Evolutionary conservation across 2,329 filamentous ascomycete species (phyloP).

Genomic region (Fusarium napiforme): DNA sequence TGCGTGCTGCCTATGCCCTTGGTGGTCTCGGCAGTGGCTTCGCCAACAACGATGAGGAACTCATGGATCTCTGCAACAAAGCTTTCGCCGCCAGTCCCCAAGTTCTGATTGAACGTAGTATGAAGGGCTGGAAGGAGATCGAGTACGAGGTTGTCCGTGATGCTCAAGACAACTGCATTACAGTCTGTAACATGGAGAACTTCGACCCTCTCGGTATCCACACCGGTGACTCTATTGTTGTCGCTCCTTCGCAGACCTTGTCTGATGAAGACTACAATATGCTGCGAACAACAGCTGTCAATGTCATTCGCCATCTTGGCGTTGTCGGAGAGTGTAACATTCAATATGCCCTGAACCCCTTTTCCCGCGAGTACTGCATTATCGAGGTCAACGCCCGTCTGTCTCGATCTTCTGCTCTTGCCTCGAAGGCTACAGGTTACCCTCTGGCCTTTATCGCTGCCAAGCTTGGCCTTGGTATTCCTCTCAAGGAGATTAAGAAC

Average conservation of each 20-base stretch:
- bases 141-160: conserved; percentile 99
- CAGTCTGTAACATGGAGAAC: conserved; percentile 99
- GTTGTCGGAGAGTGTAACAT: conserved; percentile 99
- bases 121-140: conserved; percentile 99
- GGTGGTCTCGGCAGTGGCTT: conserved; percentile 96
- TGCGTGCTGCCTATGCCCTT: conserved; percentile 94
- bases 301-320: conserved; percentile 95
- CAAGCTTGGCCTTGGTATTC: conserved; percentile 94
- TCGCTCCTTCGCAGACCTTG: conserved; percentile 95
- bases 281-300: conserved; percentile 95
- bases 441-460: conserved; percentile 96
- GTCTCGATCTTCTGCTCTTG: conserved; percentile 92
- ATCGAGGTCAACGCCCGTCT: conserved; percentile 98
- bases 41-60: conserved; percentile 84
- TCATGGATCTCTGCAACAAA: conserved; percentile 90
- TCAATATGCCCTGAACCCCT: conserved; percentile 95
- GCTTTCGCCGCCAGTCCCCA: conserved; percentile 95
- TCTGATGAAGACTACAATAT: conserved; percentile 99
- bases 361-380: conserved; percentile 96
- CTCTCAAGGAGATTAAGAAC: conserved; percentile 95
- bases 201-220: conserved; percentile 98
- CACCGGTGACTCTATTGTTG: conserved; percentile 97
- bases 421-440: conserved; percentile 97
- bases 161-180: conserved; percentile 97
- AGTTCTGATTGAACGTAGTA: conserved; percentile 95